Base-by-base conservation (phyloP, 2,329 filamentous ascomycete species). In the Penicillium capsulatum region DNA sequence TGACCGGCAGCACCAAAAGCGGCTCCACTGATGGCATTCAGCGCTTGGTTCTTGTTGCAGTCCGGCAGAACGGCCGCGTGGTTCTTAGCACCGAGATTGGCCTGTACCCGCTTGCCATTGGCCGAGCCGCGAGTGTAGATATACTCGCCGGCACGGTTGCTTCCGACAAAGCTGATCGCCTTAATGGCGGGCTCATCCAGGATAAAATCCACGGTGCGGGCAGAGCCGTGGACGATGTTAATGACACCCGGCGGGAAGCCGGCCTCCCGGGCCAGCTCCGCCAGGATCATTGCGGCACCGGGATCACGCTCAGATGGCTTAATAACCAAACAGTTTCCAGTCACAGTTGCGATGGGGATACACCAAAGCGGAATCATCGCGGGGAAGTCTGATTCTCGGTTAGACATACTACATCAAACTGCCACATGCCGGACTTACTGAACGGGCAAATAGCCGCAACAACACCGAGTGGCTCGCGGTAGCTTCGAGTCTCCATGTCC, bases 351-450 rank as follows among this genome's bases (percentile, higher is more conserved):
- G 45, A 82, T 71, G 7, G 80, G 80, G 28, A 83, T 80, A 20
- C 71, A 79, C 80, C 80, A 84, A 7, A 83, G 70, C 8, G 80
- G 80, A 62, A 84, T 83, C 80, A 84, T 84, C 47, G 80, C 80
- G 36, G 80, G 80, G 68, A 83, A 83, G 68, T 83, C 75, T 77
- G 45, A 10, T 31, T 39, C 19, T 22, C 19, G 58, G 40, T 54
- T 47, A 59, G 53, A 45, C 30, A 11, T 35, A 13, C 29, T 20
- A 9, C n/a, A 8, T 10, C 14, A 16, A 31, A 6, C 7, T 19
- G n/a, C 14, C 3, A 10, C 3, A 16, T 10, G 3, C 8, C 3
- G 2, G 16, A 68, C 74, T 67, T 58, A 77, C 74, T 82, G 64
- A 82, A 83, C 4, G 79, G 79, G 66, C 79, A 83, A 52, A 83